These are phyloP conservation scores for Claviceps pusilla DNA, from an alignment of 2,329 filamentous ascomycete species.

Conservation along the genomic window DNA sequence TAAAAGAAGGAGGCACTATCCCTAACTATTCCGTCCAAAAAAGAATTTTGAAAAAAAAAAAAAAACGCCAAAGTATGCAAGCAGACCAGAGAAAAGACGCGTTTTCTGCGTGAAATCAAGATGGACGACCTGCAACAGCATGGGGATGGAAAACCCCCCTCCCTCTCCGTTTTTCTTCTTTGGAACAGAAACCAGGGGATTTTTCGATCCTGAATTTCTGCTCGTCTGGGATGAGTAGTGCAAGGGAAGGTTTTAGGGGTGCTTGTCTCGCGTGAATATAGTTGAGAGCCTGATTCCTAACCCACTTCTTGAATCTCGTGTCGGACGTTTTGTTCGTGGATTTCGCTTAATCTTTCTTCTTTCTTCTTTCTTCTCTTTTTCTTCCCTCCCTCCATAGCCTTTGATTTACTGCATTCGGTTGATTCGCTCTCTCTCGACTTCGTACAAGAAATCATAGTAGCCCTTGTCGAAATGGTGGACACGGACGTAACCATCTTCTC, in stretches of 20 bases:
- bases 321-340: neutral
- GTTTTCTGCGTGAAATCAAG: neutral
- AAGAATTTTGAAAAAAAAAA: neutral
- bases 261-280: neutral
- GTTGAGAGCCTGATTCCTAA: neutral
- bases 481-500: slow-evolving; percentile 96
- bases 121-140: neutral
- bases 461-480: slow-evolving; percentile 97
- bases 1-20: neutral
- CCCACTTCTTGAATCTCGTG: neutral
- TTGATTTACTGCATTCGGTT: slow-evolving; percentile 26
- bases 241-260: neutral
- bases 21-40: neutral
- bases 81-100: slow-evolving; percentile 21
- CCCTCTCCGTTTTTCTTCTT: neutral
- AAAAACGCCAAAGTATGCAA: slow-evolving; percentile 28
- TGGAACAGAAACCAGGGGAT: neutral
- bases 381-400: neutral
- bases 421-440: slow-evolving; percentile 77
- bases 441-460: slow-evolving; percentile 97
- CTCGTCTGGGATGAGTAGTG: neutral
- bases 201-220: neutral
- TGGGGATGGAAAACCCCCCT: neutral
- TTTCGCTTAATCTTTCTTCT: neutral
- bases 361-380: neutral